A percentile compares a stretch with the other conserved stretches of the same genome.
Evolutionary conservation across 257 asterid species (phyloP).

Genomic region (Fraxinus excelsior): DNA sequence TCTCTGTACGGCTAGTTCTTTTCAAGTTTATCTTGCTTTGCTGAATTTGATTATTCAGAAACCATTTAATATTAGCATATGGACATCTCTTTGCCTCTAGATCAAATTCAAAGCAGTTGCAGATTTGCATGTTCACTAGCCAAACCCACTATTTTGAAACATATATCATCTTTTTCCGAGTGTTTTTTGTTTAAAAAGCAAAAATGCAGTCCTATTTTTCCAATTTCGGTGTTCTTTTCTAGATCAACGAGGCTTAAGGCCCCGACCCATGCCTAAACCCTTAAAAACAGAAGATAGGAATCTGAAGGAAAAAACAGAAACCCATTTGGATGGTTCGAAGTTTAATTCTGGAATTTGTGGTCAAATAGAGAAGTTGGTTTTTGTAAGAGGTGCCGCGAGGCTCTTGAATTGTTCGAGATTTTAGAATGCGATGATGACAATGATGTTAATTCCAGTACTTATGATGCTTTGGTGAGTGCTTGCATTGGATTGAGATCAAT

Average conservation of each 20-base stretch:
- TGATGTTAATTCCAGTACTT: slow-evolving; percentile 48
- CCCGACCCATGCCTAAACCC: slow-evolving; percentile 50
- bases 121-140: slow-evolving; percentile 42
- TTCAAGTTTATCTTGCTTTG: background rate
- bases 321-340: slow-evolving; percentile 30
- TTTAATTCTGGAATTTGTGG: slow-evolving; percentile 45
- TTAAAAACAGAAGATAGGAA: slow-evolving; percentile 23
- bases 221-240: slow-evolving; percentile 47
- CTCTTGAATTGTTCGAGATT: slow-evolving; percentile 76
- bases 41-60: slow-evolving; percentile 9
- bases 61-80: slow-evolving; percentile 25
- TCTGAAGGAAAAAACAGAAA: slow-evolving; percentile 28
- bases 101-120: slow-evolving; percentile 50
- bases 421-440: slow-evolving; percentile 45
- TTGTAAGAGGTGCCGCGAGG: slow-evolving; percentile 63
- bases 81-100: slow-evolving; percentile 60
- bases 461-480: slow-evolving; percentile 69
- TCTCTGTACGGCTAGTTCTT: background rate
- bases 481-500: slow-evolving; percentile 73
- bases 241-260: slow-evolving; percentile 50
- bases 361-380: slow-evolving; percentile 73
- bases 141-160: slow-evolving; percentile 34
- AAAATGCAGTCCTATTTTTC: slow-evolving; percentile 27
- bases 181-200: slow-evolving; percentile 30
- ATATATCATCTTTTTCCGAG: slow-evolving; percentile 26